Evolutionary conservation across 495 filamentous ascomycete species (phyloP).

Genomic region (Xylaria palmicola): DNA sequence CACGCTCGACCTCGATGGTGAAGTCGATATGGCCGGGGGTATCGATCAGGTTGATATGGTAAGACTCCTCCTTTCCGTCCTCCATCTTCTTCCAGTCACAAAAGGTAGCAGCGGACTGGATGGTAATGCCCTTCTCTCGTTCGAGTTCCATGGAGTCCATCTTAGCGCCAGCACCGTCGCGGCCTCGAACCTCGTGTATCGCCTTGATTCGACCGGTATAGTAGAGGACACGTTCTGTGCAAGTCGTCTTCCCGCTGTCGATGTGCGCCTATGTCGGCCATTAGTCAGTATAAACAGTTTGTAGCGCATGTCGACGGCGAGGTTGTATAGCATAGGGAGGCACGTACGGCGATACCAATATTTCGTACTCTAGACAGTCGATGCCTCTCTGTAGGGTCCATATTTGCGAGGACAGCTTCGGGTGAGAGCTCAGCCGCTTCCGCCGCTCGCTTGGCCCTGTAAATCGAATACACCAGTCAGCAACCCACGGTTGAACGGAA

Average conservation of each 20-base stretch:
- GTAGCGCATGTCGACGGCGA: background rate
- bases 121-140: constrained; percentile 97
- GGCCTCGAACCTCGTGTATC: constrained; percentile 96
- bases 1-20: constrained; percentile 98
- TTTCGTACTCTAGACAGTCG: constrained; percentile 82
- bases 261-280: constrained; percentile 76
- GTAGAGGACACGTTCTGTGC: constrained; percentile 95
- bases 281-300: constrained; percentile 19
- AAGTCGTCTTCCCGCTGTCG: constrained; percentile 97
- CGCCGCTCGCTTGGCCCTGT: constrained; percentile 45
- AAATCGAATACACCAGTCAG: background rate
- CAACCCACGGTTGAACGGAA: background rate
- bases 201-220: constrained; percentile 96
- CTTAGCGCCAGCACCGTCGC: constrained; percentile 94
- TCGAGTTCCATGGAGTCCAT: constrained; percentile 99
- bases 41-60: constrained; percentile 98
- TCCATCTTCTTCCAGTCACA: constrained; percentile 91
- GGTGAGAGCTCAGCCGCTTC: constrained; percentile 44
- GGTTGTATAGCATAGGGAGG: background rate
- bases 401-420: constrained; percentile 52
- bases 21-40: constrained; percentile 99
- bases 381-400: constrained; percentile 72
- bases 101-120: constrained; percentile 96
- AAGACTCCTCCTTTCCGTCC: constrained; percentile 77
- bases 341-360: constrained; percentile 92